A percentile compares a stretch with the other conserved stretches of the same genome.
These are phyloP conservation scores for Chimonanthus praecox DNA, from an alignment of 164 flowering plant genomes.

Conservation along the genomic window DNA sequence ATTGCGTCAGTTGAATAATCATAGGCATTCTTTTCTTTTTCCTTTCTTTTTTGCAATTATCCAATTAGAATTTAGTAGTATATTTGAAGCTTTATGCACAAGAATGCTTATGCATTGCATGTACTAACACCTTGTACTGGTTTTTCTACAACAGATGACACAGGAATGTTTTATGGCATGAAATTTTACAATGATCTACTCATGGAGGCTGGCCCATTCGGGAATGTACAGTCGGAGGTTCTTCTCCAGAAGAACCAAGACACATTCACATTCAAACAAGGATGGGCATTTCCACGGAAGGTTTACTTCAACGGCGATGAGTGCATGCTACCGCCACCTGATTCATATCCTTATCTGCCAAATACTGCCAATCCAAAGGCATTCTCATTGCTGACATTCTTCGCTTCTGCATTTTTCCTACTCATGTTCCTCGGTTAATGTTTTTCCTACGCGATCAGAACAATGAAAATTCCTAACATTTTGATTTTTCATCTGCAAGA, in stretches of 20 bases:
- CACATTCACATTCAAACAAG: constrained; percentile 63
- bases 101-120: neutral
- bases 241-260: constrained; percentile 57
- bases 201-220: constrained; percentile 71
- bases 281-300: constrained; percentile 82
- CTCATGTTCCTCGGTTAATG: constrained; percentile 20
- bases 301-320: constrained; percentile 87
- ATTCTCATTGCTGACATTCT: constrained; percentile 12
- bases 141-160: constrained; percentile 56
- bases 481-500: constrained; percentile 6
- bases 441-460: neutral
- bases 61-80: no score
- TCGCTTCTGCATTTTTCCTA: constrained; percentile 20
- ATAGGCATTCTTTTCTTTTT: neutral
- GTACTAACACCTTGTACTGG: neutral
- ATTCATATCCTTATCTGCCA: constrained; percentile 66
- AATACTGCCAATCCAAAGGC: constrained; percentile 35
- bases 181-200: constrained; percentile 75
- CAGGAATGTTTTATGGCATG: constrained; percentile 83
- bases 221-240: constrained; percentile 79
- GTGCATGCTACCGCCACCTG: constrained; percentile 77
- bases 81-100: no score
- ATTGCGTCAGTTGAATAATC: neutral
- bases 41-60: no score
- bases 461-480: neutral